Evolutionary conservation across 2,329 filamentous ascomycete genomes (phyloP).

Genomic region (Apiospora malaysiana): DNA sequence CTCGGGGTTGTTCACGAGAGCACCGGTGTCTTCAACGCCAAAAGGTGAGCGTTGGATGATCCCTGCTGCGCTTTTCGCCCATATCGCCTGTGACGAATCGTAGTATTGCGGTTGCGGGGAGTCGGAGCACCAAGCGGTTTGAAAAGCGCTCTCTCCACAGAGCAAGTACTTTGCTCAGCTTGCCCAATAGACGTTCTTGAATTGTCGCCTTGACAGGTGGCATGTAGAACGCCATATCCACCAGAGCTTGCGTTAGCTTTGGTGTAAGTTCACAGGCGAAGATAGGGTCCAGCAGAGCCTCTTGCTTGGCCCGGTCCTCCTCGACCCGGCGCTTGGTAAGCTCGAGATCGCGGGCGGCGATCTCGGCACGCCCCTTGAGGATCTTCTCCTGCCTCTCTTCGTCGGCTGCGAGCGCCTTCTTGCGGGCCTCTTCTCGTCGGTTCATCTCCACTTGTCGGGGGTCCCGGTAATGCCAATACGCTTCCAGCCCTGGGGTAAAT

Average conservation of each 20-base stretch:
- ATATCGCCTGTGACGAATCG: too few species aligned
- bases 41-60: too few species aligned
- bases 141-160: constrained; percentile 89
- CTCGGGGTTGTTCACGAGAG: constrained; percentile 81
- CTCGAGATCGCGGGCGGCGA: constrained; percentile 76
- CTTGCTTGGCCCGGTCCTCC: constrained; percentile 70
- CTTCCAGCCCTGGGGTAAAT: too few species aligned
- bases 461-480: too few species aligned
- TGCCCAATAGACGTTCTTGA: constrained; percentile 90
- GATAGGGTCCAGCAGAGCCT: constrained; percentile 88
- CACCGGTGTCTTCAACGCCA: too few species aligned
- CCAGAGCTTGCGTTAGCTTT: constrained; percentile 90
- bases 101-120: too few species aligned
- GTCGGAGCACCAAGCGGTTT: constrained; percentile 90
- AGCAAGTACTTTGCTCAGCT: constrained; percentile 94
- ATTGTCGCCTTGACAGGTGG: constrained; percentile 92
- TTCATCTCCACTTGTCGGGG: constrained; percentile 82
- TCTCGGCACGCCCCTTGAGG: constrained; percentile 82
- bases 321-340: constrained; percentile 74
- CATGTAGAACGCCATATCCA: constrained; percentile 99
- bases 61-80: too few species aligned
- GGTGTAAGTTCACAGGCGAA: constrained; percentile 95
- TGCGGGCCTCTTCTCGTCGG: constrained; percentile 77
- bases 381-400: constrained; percentile 80
- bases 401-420: constrained; percentile 70